Evolutionary conservation across 1,139 yeast species (phyloP), one percentile per base, ranked within the genome.

Genomic region (Lodderomyces pseudojiufengensis): DNA sequence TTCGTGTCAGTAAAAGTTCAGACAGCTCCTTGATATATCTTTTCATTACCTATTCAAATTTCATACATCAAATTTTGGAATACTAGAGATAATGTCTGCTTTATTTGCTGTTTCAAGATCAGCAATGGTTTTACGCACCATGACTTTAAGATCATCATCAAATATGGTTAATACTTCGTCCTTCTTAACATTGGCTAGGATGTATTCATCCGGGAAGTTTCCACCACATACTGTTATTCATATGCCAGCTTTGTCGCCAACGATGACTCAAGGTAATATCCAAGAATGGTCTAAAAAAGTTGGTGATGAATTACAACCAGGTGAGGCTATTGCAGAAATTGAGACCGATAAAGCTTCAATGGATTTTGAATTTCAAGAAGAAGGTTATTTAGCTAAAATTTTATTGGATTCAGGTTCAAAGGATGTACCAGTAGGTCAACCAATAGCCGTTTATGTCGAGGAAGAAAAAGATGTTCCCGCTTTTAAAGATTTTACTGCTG

Each of bases 351-450:
- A 92, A 73, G 98, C 99, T 40, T 84, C 90, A 47, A 92, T 92
- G 96, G 99, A 94, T 67, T 92, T 88, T 55, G 99, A 92, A 68
- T 92, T 92, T 73, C 97, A 90, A 70, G 99, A 94, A 53, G 99
- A 94, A 42, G 99, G 98, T 42, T 88, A 60, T 70, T 72, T 92
- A 57, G 97, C 98, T 48, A 86, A 92, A 73, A 81, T 88, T 50
- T 72, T 94, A 50, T 74, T 88, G 46, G 88, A 78, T 25, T 90
- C 81, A 47, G 97, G 97, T 37, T 65, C 95, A 42, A 81, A 87
- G 64, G 96, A 92, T 54, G 71, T 94, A 39, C 88, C 95, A 34
- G 95, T 92, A 37, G 95, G 95, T 51, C 79, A 82, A 65, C 97
- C 98, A 55, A 85, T 94, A 61, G 98, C 96, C 46, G 96, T 92